Evolutionary conservation across 2,329 filamentous ascomycete species (phyloP), one percentile per base, ranked within the genome.

Genomic region (Harringtonia lauricola): DNA sequence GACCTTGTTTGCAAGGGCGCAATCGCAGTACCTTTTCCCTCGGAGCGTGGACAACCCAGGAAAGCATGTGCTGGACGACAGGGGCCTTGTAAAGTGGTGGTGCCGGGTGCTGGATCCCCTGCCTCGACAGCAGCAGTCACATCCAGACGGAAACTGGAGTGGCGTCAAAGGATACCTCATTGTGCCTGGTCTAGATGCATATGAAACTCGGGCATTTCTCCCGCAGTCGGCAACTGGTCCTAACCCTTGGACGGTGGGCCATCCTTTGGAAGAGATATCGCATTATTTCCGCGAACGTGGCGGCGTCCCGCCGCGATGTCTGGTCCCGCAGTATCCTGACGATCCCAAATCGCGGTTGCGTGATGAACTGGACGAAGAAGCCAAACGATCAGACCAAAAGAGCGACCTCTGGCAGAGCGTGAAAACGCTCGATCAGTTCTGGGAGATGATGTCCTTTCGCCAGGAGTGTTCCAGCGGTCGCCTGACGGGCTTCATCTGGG

Each of bases 361-460:
- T 37, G 76, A 86, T 47, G 90, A 96, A 57, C 67, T 98, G 4
- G 90, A 98, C 55, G 85, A 90, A 28, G 87, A 94, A 57, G 72
- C 85, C 0, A 72, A 76, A 1, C 76, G 76, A 26, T 68, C 74
- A 2, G 64, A 73, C 51, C 74, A 76, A 51, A 71, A 67, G 22
- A 64, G 67, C 3, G 84, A 84, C 0, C 71, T 76, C 45, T 98
- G 92, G 92, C 84, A 80, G 58, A 88, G 83, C 47, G 80, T 95
- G 21, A 81, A 74, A 57, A 84, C 79, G 0, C 66, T 98, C 34
- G 85, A 89, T n/a, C 81, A 89, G 52, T 98, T 98, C 57, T 98
- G 92, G 92, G 92, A 98, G 49, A 84, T 94, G 74, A 96, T 98
- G 90, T 83, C 89, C 0, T 96, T 86, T 57, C 74, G 92, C 45